phyloP scores from a whole-genome alignment of 257 asterid species.

The Marsdenia floribunda region DNA sequence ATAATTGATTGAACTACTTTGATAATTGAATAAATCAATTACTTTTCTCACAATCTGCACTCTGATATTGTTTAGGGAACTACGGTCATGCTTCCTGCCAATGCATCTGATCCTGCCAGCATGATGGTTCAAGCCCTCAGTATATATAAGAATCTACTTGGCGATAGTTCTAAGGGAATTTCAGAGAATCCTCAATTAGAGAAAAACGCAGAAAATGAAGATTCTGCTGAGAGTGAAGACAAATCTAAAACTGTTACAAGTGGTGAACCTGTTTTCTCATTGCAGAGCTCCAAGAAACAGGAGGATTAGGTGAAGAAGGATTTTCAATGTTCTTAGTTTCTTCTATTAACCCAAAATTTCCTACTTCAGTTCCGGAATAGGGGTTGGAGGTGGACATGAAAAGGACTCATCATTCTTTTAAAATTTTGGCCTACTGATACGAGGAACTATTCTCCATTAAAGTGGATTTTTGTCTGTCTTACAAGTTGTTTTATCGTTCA shows the following conservation, averaged over 20 bases:
- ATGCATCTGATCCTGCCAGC: conserved; percentile 60
- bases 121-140: conserved; percentile 65
- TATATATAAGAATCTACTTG: conserved; percentile 55
- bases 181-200: not conserved
- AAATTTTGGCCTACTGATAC: not conserved
- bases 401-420: not conserved
- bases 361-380: not conserved
- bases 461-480: too few relatives aligned
- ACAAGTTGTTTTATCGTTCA: too few relatives aligned
- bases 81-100: conserved; percentile 71
- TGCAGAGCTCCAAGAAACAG: conserved; percentile 5
- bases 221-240: not conserved
- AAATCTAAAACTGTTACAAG: not conserved
- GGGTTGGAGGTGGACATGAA: not conserved
- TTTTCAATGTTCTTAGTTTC: not conserved
- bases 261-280: not conserved
- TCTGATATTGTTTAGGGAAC: conserved; percentile 47
- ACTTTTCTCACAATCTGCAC: not conserved
- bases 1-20: not conserved
- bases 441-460: not conserved
- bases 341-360: not conserved
- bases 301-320: not conserved
- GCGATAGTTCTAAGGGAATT: conserved; percentile 22
- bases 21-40: not conserved
- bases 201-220: not conserved